Evolutionary conservation across 306 rosid species (phyloP), one percentile per base, ranked within the genome.

Genomic region (Psophocarpus tetragonolobus): DNA sequence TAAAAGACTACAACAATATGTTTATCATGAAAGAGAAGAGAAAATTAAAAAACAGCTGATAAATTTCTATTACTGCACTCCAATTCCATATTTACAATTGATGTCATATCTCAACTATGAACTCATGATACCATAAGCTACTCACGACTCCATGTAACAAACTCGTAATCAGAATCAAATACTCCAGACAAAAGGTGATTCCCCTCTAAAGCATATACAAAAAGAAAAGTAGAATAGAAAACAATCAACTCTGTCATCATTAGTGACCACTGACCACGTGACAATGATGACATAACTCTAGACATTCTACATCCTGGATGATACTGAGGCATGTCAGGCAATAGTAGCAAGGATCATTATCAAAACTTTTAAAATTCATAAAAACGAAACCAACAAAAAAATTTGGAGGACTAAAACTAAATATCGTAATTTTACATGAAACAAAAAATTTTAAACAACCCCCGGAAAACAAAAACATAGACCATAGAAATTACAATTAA

Each of bases 1-100:
- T 23, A 7, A 50, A 30, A 41, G 12, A 64, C 73, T 53, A 73
- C 0, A 64, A 54, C 15, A 33, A 24, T 6, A 33, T 42, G 48
- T 21, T 45, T 29, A 70, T 71, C 53, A 64, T 29, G 69, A 77
- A 45, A 57, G 66, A 32, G 24, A 13, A 33, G 21, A 21, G 35
- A 68, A 56, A 44, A 38, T 8, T 60, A 70, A 42, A 44, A 73
- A n/a, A 61, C 26, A 53, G 20, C 48, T 51, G 36, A 48, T 0
- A 33, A 24, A 67, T 64, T 29, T 17, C 41, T 13, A 27, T 30
- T 9, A 26, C 48, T 33, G 7, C 57, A 51, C 54, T 27, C 24
- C 33, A 50, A 38, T 62, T 76, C 50, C 21, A 48, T 48, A 30
- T 53, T 60, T 66, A 17, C 17, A 68, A 69, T 39, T 41, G 77